phyloP scores from a whole-genome alignment of 169 alveolate species.

The Neospora caninum region DNA sequence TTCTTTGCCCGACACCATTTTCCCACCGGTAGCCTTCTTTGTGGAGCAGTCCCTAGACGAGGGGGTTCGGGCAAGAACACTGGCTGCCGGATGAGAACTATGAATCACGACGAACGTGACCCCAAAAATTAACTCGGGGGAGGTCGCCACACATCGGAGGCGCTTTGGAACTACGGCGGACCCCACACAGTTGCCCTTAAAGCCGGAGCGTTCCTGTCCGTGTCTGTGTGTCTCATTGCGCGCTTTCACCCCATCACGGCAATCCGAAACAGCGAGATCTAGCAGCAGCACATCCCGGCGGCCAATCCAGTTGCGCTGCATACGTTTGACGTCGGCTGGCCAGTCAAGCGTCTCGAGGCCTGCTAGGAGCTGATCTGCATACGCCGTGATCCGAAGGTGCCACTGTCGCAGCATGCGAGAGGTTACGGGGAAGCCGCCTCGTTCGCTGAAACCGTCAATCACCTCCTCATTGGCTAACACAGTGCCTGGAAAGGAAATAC shows the following conservation, averaged over 20 bases:
- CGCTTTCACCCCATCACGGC: neutral
- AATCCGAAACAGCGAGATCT: neutral
- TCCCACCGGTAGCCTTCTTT: neutral
- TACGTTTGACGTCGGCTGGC: conserved; percentile 85
- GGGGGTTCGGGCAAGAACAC: neutral
- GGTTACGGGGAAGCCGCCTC: conserved; percentile 87
- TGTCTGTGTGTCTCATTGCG: neutral
- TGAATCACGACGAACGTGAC: neutral
- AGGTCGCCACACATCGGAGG: neutral
- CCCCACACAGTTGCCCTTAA: neutral
- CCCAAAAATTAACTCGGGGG: conserved; percentile 28
- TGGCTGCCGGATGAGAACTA: neutral
- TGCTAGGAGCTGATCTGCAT: conserved; percentile 82
- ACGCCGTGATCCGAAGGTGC: conserved; percentile 86
- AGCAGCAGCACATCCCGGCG: conserved; percentile 62
- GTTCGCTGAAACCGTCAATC: conserved; percentile 85
- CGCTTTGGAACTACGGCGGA: neutral
- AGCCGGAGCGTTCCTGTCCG: neutral
- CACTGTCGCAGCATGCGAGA: conserved; percentile 84
- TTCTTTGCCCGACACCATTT: neutral
- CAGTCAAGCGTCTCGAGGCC: conserved; percentile 83
- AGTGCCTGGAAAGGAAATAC: conserved; percentile 70
- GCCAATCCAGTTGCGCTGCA: conserved; percentile 93
- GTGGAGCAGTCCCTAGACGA: neutral
- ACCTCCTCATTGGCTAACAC: conserved; percentile 94